Conservation (phyloP, 1,284 basidiomycete species). For the Moniliophthora roreri region DNA sequence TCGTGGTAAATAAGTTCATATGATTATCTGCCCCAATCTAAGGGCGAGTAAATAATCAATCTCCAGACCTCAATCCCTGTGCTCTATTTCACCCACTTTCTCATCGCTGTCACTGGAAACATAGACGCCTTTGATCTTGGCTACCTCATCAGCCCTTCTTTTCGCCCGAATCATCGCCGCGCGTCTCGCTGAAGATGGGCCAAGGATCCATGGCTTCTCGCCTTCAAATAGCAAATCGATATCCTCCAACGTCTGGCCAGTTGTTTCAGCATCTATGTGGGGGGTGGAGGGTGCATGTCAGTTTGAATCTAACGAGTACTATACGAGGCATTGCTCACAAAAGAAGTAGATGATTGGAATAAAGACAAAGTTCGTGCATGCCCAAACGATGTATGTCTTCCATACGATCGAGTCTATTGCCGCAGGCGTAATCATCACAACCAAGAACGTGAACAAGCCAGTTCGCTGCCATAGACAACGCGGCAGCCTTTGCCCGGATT, state of each 20-base stretch:
- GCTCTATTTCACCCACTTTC: background rate
- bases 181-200: constrained; percentile 7
- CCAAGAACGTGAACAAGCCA: constrained; percentile 18
- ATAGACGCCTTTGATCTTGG: background rate
- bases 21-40: too few relatives aligned
- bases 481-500: background rate
- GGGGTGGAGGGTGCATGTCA: background rate
- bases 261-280: constrained; percentile 12
- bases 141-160: background rate
- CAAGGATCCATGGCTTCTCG: constrained; percentile 4
- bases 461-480: too few relatives aligned
- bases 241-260: constrained; percentile 16
- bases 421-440: constrained; percentile 20
- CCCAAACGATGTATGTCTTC: constrained; percentile 15
- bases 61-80: background rate
- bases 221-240: constrained; percentile 13
- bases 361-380: constrained; percentile 2
- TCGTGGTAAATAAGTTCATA: too few relatives aligned
- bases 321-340: background rate
- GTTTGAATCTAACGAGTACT: background rate
- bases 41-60: too few relatives aligned
- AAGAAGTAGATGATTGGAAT: constrained; percentile 10
- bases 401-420: constrained; percentile 1
- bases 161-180: constrained; percentile 1
- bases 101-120: background rate